Evolutionary conservation across 2,329 filamentous ascomycete species (phyloP).

Genomic region (Microcera coccophila): DNA sequence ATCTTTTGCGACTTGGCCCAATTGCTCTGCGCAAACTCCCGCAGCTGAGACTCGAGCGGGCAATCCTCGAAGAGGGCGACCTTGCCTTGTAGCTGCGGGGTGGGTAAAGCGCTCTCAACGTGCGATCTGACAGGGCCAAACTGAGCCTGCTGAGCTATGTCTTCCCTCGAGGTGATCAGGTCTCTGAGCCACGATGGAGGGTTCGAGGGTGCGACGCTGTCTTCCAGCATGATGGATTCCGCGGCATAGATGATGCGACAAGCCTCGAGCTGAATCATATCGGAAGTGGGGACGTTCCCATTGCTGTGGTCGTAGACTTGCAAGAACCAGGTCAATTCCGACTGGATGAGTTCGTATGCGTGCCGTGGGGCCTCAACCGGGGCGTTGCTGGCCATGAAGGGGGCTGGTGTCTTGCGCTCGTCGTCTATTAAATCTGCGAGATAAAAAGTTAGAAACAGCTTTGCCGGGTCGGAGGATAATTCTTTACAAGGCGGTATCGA

Average conservation of each 20-base stretch:
- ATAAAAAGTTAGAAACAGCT: neutral
- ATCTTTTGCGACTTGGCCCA: neutral
- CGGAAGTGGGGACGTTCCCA: constrained; percentile 15
- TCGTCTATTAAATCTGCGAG: constrained; percentile 15
- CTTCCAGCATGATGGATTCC: constrained; percentile 13
- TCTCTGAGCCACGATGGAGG: constrained; percentile 27
- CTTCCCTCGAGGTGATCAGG: constrained; percentile 15
- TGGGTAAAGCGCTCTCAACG: constrained; percentile 15
- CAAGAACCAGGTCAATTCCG: constrained; percentile 31
- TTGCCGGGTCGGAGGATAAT: neutral
- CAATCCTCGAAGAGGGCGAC: constrained; percentile 25
- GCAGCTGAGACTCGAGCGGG: constrained; percentile 22
- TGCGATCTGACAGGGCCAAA: constrained; percentile 24
- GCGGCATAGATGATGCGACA: constrained; percentile 29
- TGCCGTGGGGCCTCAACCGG: constrained; percentile 17
- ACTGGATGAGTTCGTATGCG: constrained; percentile 36
- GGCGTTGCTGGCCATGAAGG: constrained; percentile 17
- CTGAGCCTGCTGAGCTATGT: constrained; percentile 13
- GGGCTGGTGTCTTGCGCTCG: constrained; percentile 19
- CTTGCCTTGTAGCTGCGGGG: constrained; percentile 26
- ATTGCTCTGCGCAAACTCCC: constrained; percentile 9
- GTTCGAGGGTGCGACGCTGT: neutral
- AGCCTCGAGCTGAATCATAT: constrained; percentile 22
- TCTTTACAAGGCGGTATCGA: constrained; percentile 39
- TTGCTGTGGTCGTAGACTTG: constrained; percentile 21